Conservation (phyloP, 1,139 yeast species). For the Petasospora fabianii region DNA sequence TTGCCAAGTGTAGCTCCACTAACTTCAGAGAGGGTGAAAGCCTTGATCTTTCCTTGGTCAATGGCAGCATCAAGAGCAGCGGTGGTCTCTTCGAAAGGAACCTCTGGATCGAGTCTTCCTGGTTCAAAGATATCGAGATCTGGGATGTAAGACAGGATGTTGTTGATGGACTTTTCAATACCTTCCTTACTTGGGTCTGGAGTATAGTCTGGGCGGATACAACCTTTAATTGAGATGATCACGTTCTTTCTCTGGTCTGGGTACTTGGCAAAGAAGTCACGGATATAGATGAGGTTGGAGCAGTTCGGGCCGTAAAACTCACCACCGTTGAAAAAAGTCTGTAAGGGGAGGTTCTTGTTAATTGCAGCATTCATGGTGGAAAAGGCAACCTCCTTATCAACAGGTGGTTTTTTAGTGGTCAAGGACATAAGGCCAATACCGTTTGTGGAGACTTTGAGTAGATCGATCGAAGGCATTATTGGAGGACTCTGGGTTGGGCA, state of each 20-base stretch:
- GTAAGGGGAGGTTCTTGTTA: conserved; percentile 38
- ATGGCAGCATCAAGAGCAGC: conserved; percentile 48
- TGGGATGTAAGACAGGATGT: conserved; percentile 43
- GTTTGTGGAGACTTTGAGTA: conserved; percentile 4
- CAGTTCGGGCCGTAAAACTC: conserved; percentile 68
- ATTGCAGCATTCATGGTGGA: conserved; percentile 40
- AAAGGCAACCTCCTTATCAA: conserved; percentile 38
- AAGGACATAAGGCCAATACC: conserved; percentile 37
- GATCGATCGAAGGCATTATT: neutral
- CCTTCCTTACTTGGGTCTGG: conserved; percentile 55
- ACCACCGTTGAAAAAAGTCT: conserved; percentile 66
- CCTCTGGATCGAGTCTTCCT: conserved; percentile 59
- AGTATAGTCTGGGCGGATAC: conserved; percentile 34
- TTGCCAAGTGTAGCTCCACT: conserved; percentile 53
- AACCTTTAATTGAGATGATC: conserved; percentile 68
- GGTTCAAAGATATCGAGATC: conserved; percentile 57
- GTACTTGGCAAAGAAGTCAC: conserved; percentile 52
- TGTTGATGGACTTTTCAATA: conserved; percentile 48
- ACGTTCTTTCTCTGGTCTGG: conserved; percentile 53
- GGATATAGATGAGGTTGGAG: conserved; percentile 49
- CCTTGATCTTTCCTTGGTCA: conserved; percentile 55
- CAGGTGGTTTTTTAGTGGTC: conserved; percentile 49
- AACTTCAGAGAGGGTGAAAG: conserved; percentile 71
- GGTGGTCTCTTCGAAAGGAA: conserved; percentile 48
- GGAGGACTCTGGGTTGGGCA: too few relatives aligned